Base-by-base conservation (phyloP, 2,329 filamentous ascomycete genomes). In the Seiridium unicorne region DNA sequence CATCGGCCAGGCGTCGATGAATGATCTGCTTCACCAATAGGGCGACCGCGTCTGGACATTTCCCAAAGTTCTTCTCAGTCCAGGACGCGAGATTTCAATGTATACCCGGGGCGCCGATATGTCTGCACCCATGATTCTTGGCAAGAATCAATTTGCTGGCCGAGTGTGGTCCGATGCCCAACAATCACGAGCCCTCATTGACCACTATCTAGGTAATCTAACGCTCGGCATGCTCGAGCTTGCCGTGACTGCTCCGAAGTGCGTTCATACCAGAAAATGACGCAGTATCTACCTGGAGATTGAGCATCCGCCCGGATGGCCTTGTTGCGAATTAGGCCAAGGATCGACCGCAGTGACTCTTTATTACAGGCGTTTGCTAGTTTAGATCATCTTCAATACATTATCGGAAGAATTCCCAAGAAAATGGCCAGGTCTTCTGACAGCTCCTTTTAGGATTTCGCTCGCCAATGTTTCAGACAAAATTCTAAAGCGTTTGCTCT, bases 401-500 rank as follows among this genome's bases (percentile, higher is more conserved):
- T n/a, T 11, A 11, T n/a, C 42, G 5, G 42, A 6, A 10, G n/a
- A 2, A 44, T n/a, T 44, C n/a, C 10, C 7, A n/a, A 44, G n/a
- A 44, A 44, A n/a, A 44, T 44, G 10, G 11, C 42, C 42, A 26
- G 5, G 5, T 44, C 5, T 5, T 10, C 42, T 44, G 1, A 49
- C 8, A 1, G 1, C n/a, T 4, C 5, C 26, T 26, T 10, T 5
- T 7, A 49, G 7, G 10, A 26, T 49, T 49, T 49, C 47, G 4
- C 11, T 49, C 31, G 47, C 47, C 47, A 49, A 49, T 34, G 47
- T n/a, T 34, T 49, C 47, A 26, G 73, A 75, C 54, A 63, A 60
- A 46, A 68, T 76, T 2, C 65, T 76, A 1, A 73, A 75, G 59
- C 67, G 74, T 3, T 70, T 70, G 34, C 66, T 74, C 40, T 74